These are phyloP conservation scores for Prunus mira DNA, from an alignment of 306 rosid genomes.

Conservation along the genomic window DNA sequence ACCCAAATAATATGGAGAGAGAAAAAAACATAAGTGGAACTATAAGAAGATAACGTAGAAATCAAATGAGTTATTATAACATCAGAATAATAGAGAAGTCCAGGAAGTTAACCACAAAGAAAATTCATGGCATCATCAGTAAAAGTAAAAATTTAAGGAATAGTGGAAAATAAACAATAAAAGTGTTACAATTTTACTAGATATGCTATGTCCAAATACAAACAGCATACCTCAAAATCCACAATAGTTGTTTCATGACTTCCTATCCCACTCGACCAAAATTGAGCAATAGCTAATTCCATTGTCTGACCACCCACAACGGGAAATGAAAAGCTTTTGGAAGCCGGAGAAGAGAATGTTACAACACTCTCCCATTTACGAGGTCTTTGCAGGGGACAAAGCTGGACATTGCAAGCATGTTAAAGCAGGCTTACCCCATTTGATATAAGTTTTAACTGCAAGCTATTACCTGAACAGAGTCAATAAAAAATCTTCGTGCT, in stretches of 20 bases:
- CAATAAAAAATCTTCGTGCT: conserved; percentile 72
- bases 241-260: conserved; percentile 71
- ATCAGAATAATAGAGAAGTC: not conserved
- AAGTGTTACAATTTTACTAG: not conserved
- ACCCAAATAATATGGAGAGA: not conserved
- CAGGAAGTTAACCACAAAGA: not conserved
- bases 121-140: conserved; percentile 13
- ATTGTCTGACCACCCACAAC: conserved; percentile 90
- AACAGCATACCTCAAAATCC: conserved; percentile 78
- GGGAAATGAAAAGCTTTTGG: conserved; percentile 73
- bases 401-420: conserved; percentile 54
- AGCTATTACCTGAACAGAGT: conserved; percentile 78
- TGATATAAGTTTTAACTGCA: conserved; percentile 15
- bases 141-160: not conserved
- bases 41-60: not conserved
- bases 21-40: not conserved
- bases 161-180: conserved; percentile 8
- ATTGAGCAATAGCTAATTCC: conserved; percentile 84
- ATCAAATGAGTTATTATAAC: not conserved
- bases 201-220: conserved; percentile 12
- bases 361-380: conserved; percentile 72
- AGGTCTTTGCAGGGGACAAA: conserved; percentile 81
- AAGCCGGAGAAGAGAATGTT: conserved; percentile 70
- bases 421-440: conserved; percentile 23
- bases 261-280: conserved; percentile 97